Conservation (phyloP, 371 early-diverging fungal species). For the Mortierella sp. region DNA sequence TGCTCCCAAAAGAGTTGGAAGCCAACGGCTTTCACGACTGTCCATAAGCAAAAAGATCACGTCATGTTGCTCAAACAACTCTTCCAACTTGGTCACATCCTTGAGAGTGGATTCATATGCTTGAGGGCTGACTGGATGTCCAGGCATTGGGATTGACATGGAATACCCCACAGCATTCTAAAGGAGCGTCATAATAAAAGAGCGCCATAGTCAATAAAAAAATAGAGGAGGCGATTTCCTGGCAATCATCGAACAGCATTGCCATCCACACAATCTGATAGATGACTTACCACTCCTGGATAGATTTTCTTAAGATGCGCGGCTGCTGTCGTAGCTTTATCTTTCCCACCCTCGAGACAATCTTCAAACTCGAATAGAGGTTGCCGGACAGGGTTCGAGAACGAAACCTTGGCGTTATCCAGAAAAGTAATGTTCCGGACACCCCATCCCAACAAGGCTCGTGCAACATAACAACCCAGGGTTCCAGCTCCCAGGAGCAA, state of each 20-base stretch:
- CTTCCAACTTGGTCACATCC: constrained; percentile 65
- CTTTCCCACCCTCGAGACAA: constrained; percentile 82
- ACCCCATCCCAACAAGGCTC: constrained; percentile 91
- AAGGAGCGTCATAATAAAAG: background rate
- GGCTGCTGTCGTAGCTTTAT: constrained; percentile 91
- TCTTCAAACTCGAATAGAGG: constrained; percentile 92
- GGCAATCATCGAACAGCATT: too few relatives aligned
- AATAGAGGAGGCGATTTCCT: too few relatives aligned
- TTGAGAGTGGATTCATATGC: constrained; percentile 53
- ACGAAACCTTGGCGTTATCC: constrained; percentile 91
- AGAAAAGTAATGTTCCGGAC: constrained; percentile 93
- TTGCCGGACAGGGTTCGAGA: constrained; percentile 96
- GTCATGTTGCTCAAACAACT: constrained; percentile 82
- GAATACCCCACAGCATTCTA: constrained; percentile 75
- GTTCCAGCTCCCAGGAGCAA: constrained; percentile 96
- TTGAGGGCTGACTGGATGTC: constrained; percentile 71
- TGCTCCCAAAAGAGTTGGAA: constrained; percentile 89
- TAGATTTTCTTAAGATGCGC: constrained; percentile 75
- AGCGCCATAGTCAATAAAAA: background rate
- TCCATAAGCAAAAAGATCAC: constrained; percentile 92
- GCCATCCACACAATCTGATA: too few relatives aligned
- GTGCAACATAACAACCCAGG: constrained; percentile 92
- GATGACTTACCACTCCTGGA: constrained; percentile 79
- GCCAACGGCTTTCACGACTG: constrained; percentile 95
- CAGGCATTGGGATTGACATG: constrained; percentile 95